A percentile compares a stretch with the other conserved stretches of the same genome.
Evolutionary conservation across 192 early-diverging fungal genomes (phyloP).

Genomic region (Coemansia sp.): DNA sequence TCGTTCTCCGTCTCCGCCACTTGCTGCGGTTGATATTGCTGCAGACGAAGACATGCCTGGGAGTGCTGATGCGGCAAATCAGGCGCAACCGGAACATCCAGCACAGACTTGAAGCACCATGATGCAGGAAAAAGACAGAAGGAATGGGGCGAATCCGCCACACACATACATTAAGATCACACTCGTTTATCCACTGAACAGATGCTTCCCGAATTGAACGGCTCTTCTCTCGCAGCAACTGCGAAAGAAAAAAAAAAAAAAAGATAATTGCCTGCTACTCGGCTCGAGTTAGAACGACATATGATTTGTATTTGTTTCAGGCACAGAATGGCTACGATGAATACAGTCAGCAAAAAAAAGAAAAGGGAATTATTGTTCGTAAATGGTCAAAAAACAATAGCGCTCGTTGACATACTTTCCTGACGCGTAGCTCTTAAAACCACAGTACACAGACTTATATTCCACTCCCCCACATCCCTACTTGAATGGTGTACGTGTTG

Average conservation of each 20-base stretch:
- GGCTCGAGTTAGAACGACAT: neutral
- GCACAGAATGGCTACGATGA: neutral
- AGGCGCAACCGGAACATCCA: neutral
- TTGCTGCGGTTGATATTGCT: constrained; percentile 41
- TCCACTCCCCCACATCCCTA: neutral
- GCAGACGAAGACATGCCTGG: constrained; percentile 43
- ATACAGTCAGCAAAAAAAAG: neutral
- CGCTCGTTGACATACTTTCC: neutral
- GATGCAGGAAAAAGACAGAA: neutral
- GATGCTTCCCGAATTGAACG: too few species aligned
- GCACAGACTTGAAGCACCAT: neutral
- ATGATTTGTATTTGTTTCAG: neutral
- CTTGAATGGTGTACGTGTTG: neutral
- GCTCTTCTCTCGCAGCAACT: neutral
- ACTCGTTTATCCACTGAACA: too few species aligned
- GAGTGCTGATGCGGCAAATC: neutral
- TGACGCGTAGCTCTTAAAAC: neutral
- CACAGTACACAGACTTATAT: neutral
- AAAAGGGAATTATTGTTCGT: neutral
- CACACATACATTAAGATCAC: too few species aligned
- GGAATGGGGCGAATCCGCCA: neutral
- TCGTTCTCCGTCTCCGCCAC: constrained; percentile 33
- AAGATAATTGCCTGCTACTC: neutral
- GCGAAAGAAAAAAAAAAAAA: neutral
- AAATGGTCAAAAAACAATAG: neutral